Conservation (phyloP, 306 rosid genomes). For the Quercus aquifolioides region DNA sequence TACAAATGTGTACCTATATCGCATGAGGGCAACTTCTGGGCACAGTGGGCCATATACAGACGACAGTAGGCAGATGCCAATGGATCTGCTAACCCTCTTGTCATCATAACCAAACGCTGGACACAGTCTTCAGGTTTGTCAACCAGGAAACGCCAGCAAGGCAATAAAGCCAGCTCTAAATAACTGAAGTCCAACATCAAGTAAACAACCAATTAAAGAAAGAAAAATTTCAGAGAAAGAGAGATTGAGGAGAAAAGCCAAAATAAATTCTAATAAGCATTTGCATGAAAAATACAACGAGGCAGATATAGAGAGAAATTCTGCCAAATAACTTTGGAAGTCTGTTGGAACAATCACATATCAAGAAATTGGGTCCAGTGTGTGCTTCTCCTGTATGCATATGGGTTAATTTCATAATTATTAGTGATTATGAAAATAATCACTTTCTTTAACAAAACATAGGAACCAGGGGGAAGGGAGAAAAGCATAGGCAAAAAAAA, state of each 20-base stretch:
- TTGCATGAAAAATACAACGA: not conserved
- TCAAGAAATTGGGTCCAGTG: not conserved
- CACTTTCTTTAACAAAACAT: not conserved
- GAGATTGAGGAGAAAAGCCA: not conserved
- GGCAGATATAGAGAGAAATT: not conserved
- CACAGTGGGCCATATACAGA: constrained; percentile 68
- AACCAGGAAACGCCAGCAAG: constrained; percentile 80
- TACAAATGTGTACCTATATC: constrained; percentile 55
- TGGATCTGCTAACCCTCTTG: constrained; percentile 88
- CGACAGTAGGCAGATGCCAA: constrained; percentile 86
- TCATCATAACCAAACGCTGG: constrained; percentile 81
- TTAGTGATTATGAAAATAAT: too few relatives aligned
- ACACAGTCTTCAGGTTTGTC: constrained; percentile 61
- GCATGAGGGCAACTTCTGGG: constrained; percentile 65
- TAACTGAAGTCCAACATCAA: constrained; percentile 54
- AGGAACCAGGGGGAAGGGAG: not conserved
- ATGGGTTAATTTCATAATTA: not conserved
- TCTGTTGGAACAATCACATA: not conserved
- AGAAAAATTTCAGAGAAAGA: constrained; percentile 5
- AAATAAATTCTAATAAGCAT: not conserved
- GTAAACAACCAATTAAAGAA: constrained; percentile 17
- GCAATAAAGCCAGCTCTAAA: constrained; percentile 91
- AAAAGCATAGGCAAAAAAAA: not conserved
- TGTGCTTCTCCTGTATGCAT: not conserved
- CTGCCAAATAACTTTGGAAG: not conserved